These are phyloP conservation scores for Trypanosoma rangeli DNA, from an alignment of 208 protist genomes.

Conservation along the genomic window DNA sequence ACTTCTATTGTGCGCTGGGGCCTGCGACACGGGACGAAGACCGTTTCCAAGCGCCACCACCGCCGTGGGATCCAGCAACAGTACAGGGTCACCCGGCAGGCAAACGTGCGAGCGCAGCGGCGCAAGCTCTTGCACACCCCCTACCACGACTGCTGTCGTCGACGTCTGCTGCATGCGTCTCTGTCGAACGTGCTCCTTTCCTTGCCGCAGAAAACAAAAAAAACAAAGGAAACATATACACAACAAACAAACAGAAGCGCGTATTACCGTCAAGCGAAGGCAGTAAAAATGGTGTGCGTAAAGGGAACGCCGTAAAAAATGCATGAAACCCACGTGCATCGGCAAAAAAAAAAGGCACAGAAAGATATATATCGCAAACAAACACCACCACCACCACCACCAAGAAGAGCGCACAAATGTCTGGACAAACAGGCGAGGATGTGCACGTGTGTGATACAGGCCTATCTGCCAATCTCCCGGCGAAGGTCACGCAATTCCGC, in stretches of 20 bases:
- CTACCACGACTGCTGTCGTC: no score
- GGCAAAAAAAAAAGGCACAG: no score
- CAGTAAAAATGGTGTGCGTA: background rate
- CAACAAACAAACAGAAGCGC: background rate
- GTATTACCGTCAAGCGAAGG: no score
- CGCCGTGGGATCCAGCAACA: constrained; percentile 38
- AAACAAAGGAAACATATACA: no score
- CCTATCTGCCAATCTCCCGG: constrained; percentile 33
- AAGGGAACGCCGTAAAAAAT: no score
- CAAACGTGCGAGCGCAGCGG: constrained; percentile 65
- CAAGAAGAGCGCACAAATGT: background rate
- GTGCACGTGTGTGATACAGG: background rate
- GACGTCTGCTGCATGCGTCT: background rate
- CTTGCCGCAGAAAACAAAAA: constrained; percentile 16
- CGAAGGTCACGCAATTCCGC: constrained; percentile 52
- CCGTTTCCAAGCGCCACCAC: constrained; percentile 68
- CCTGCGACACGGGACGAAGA: constrained; percentile 39
- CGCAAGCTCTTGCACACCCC: constrained; percentile 48
- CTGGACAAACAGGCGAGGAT: background rate
- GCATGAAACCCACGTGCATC: no score
- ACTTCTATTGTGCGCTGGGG: background rate
- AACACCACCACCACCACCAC: background rate
- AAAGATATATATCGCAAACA: no score
- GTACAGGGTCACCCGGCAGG: constrained; percentile 80
- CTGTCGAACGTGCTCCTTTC: background rate